Percentiles rank a stretch among this genome's conserved stretches.
These are phyloP conservation scores for Tuber aestivum DNA, from an alignment of 495 filamentous ascomycete genomes.

Conservation along the genomic window DNA sequence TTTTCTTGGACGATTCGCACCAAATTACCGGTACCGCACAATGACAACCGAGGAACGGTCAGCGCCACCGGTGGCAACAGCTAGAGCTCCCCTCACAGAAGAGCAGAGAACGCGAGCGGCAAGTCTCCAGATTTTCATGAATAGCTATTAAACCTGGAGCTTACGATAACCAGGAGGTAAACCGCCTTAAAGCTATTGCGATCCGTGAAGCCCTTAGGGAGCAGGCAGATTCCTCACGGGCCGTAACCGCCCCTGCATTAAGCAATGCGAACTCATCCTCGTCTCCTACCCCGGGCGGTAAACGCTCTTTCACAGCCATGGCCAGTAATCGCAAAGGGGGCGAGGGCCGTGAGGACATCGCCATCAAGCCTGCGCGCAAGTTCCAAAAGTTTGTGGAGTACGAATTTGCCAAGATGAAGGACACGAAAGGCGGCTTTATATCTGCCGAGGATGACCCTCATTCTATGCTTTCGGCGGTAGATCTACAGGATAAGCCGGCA, in stretches of 20 bases:
- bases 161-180: conserved; percentile 62
- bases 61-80: background rate
- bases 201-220: conserved; percentile 56
- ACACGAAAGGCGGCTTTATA: conserved; percentile 93
- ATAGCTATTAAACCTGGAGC: background rate
- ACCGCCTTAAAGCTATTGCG: conserved; percentile 85
- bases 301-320: conserved; percentile 25
- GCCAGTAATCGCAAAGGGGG: conserved; percentile 45
- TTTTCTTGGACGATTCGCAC: background rate
- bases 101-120: background rate
- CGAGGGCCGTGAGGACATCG: conserved; percentile 55
- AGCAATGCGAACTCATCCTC: conserved; percentile 26
- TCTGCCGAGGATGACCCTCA: conserved; percentile 77
- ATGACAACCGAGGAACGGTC: background rate
- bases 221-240: conserved; percentile 53
- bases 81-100: background rate
- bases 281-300: background rate
- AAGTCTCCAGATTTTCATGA: background rate
- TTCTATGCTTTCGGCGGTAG: conserved; percentile 32
- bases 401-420: conserved; percentile 94
- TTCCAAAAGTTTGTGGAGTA: conserved; percentile 93
- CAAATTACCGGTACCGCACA: too few relatives aligned
- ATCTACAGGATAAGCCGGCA: conserved; percentile 63
- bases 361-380: conserved; percentile 67
- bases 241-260: conserved; percentile 46